These are phyloP conservation scores for Perkinsus olseni DNA, from an alignment of 169 alveolate species.

Conservation along the genomic window DNA sequence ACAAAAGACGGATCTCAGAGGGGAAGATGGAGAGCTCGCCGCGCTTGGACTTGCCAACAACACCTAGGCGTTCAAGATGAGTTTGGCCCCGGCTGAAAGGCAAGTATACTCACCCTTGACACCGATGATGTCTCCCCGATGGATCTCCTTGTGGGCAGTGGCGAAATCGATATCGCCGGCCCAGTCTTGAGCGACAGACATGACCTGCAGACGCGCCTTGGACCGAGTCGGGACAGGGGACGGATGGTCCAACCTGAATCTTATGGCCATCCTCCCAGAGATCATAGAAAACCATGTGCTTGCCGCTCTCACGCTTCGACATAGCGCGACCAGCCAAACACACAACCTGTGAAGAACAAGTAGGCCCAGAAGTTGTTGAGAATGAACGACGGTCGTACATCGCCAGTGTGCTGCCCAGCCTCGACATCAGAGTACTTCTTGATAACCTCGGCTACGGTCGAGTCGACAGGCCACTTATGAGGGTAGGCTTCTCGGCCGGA, in stretches of 20 bases:
- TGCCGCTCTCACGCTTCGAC: slow-evolving; percentile 69
- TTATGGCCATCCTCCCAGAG: slow-evolving; percentile 69
- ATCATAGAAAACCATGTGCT: slow-evolving; percentile 78
- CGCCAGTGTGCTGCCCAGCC: slow-evolving; percentile 57
- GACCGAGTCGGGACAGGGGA: too few species aligned
- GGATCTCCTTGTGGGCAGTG: slow-evolving; percentile 45
- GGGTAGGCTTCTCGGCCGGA: slow-evolving; percentile 67
- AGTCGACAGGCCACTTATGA: slow-evolving; percentile 74
- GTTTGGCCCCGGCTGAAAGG: slow-evolving; percentile 43
- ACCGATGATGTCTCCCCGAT: slow-evolving; percentile 82
- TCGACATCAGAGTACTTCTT: slow-evolving; percentile 46
- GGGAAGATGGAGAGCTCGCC: slow-evolving; percentile 95
- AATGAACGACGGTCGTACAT: neutral
- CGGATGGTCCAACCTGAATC: slow-evolving; percentile 80
- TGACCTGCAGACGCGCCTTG: slow-evolving; percentile 39
- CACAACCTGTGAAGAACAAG: neutral
- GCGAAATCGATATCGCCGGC: slow-evolving; percentile 54
- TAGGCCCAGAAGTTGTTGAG: neutral
- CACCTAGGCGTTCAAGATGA: slow-evolving; percentile 28
- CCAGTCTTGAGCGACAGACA: slow-evolving; percentile 5
- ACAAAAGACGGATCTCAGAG: slow-evolving; percentile 61
- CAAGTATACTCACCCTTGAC: slow-evolving; percentile 48
- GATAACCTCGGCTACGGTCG: slow-evolving; percentile 42
- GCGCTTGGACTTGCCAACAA: slow-evolving; percentile 80
- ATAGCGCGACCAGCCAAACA: slow-evolving; percentile 75